A percentile compares a stretch with the other conserved stretches of the same genome.
Conservation (phyloP, 1,139 yeast species). For the Wickerhamiella pararugosa region DNA sequence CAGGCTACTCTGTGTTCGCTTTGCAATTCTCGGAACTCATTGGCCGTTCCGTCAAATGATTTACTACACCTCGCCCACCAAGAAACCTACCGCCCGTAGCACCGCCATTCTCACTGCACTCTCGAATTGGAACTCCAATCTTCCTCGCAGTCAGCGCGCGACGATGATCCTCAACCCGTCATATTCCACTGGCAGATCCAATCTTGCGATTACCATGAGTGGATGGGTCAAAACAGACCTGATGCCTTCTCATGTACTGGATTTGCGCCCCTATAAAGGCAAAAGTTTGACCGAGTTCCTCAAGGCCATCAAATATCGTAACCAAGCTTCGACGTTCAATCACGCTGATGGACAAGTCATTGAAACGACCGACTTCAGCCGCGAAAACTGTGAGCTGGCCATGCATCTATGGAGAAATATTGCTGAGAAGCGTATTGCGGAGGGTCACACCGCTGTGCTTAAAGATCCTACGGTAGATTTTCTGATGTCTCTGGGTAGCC, state of each 20-base stretch:
- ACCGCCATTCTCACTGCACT: conserved; percentile 31
- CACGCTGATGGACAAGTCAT: conserved; percentile 28
- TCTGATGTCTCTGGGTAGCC: conserved; percentile 23
- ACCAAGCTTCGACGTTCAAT: conserved; percentile 26
- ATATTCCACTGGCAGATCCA: conserved; percentile 26
- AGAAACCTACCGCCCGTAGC: conserved; percentile 30
- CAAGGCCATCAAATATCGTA: conserved; percentile 30
- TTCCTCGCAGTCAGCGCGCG: conserved; percentile 22
- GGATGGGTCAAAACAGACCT: conserved; percentile 29
- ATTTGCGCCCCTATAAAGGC: conserved; percentile 27
- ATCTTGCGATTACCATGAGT: conserved; percentile 27
- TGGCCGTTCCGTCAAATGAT: conserved; percentile 35
- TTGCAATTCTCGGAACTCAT: conserved; percentile 32
- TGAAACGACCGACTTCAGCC: conserved; percentile 22
- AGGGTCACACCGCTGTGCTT: conserved; percentile 30
- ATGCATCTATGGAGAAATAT: conserved; percentile 29
- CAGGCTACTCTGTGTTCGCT: conserved; percentile 26
- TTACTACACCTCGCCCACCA: conserved; percentile 28
- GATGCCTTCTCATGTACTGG: conserved; percentile 31
- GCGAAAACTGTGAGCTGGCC: conserved; percentile 23
- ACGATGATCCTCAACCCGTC: conserved; percentile 30
- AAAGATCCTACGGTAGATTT: conserved; percentile 26
- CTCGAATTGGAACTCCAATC: conserved; percentile 25
- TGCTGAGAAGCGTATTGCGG: conserved; percentile 26
- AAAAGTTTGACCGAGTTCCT: conserved; percentile 26